Evolutionary conservation across 495 filamentous ascomycete genomes (phyloP).

Genomic region (Parathielavia appendiculata): DNA sequence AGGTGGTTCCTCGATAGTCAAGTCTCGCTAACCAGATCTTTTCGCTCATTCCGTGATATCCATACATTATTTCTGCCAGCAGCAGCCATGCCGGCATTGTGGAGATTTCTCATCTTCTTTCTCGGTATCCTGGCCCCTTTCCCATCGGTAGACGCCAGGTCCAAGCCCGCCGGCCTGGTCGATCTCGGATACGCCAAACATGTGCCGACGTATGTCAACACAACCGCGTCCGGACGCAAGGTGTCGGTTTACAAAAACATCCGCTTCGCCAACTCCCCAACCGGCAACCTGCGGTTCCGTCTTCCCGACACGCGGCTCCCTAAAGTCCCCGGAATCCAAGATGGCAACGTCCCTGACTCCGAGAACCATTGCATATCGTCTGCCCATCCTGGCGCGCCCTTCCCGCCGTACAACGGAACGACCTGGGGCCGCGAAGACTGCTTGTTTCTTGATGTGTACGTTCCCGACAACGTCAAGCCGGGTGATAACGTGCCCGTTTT

Average conservation of each 20-base stretch:
- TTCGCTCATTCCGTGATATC: too few species aligned
- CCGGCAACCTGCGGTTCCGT: slow-evolving; percentile 11
- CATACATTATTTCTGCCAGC: too few species aligned
- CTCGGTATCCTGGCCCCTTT: too few species aligned
- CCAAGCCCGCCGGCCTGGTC: background rate
- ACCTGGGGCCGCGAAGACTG: slow-evolving; percentile 16
- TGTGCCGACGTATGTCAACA: slow-evolving; percentile 5
- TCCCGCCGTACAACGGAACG: slow-evolving; percentile 8
- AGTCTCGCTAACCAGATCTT: too few species aligned
- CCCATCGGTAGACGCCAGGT: too few species aligned
- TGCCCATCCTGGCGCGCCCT: background rate
- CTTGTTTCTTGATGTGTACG: slow-evolving; percentile 15
- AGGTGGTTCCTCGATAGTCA: too few species aligned
- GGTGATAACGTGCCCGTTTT: slow-evolving; percentile 10
- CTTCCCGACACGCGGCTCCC: background rate
- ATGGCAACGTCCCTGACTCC: background rate
- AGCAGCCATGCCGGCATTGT: too few species aligned
- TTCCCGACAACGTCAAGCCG: slow-evolving; percentile 4
- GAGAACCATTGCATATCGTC: slow-evolving; percentile 14
- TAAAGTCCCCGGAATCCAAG: background rate
- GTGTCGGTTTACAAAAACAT: slow-evolving; percentile 17
- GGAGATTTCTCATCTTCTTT: too few species aligned
- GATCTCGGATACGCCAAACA: slow-evolving; percentile 9
- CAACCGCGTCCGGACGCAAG: slow-evolving; percentile 7
- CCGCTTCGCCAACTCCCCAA: slow-evolving; percentile 15